phyloP scores from a whole-genome alignment of 2,329 filamentous ascomycete genomes.

The Talaromyces sp. region DNA sequence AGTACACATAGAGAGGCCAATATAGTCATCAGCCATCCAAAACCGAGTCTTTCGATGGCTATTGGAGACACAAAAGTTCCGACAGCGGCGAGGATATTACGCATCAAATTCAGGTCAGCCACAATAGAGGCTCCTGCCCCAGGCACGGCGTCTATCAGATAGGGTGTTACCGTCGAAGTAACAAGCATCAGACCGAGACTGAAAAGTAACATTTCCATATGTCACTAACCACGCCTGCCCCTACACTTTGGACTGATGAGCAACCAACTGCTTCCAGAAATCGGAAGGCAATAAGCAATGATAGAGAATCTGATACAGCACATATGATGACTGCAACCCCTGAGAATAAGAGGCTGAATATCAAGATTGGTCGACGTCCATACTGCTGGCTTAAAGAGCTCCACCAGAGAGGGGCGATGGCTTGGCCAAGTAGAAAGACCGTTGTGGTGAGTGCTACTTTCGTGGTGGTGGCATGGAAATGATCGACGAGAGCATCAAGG shows the following conservation, averaged over 20 bases:
- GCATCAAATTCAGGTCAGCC: constrained; percentile 15
- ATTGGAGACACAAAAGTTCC: constrained; percentile 6
- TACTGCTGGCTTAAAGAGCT: constrained; percentile 36
- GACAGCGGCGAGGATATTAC: constrained; percentile 14
- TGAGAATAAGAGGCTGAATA: constrained; percentile 36
- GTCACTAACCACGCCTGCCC: constrained; percentile 41
- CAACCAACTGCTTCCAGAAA: constrained; percentile 37
- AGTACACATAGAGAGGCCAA: neutral
- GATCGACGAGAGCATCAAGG: constrained; percentile 29
- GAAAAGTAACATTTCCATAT: constrained; percentile 18
- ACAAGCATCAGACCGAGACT: constrained; percentile 16
- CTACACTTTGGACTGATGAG: constrained; percentile 40
- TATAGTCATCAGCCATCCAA: neutral
- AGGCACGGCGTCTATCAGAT: constrained; percentile 12
- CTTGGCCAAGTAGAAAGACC: constrained; percentile 37
- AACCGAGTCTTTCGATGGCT: neutral
- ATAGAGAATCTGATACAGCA: constrained; percentile 34
- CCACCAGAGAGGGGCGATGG: constrained; percentile 42
- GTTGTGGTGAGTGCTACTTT: constrained; percentile 39
- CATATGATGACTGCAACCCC: constrained; percentile 35
- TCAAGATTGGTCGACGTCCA: constrained; percentile 37
- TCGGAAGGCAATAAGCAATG: constrained; percentile 39
- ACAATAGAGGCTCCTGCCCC: constrained; percentile 15
- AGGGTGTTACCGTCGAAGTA: constrained; percentile 16
- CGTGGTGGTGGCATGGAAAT: constrained; percentile 31